Evolutionary conservation across 1,284 basidiomycete genomes (phyloP).

Genomic region (Porodaedalea pini): DNA sequence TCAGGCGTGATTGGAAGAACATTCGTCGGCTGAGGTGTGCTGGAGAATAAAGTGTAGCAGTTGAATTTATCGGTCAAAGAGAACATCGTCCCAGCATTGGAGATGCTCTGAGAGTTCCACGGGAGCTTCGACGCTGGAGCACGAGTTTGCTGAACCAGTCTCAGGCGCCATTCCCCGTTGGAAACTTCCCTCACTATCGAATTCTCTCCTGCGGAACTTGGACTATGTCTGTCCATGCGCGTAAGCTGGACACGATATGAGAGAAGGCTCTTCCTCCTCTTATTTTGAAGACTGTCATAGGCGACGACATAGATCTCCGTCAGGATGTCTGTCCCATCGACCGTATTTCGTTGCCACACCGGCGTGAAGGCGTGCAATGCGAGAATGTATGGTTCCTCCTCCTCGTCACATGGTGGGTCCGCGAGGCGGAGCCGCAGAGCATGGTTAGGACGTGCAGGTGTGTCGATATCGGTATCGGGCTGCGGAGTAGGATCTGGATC

Average conservation of each 20-base stretch:
- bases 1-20: not conserved
- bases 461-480: not conserved
- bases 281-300: not conserved
- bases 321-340: not conserved
- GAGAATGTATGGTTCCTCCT: slow-evolving; percentile 6
- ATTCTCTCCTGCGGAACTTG: not conserved
- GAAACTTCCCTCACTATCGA: not conserved
- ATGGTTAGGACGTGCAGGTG: not conserved
- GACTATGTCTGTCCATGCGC: not conserved
- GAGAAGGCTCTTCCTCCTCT: not conserved
- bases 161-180: slow-evolving; percentile 2
- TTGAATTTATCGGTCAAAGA: slow-evolving; percentile 6
- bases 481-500: not conserved
- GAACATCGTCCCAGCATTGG: slow-evolving; percentile 11
- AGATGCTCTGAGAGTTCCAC: slow-evolving; percentile 10
- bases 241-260: slow-evolving; percentile 12
- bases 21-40: not conserved
- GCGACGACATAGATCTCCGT: slow-evolving; percentile 8
- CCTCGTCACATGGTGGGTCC: not conserved
- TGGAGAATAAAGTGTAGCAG: slow-evolving; percentile 2
- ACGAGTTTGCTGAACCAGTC: not conserved
- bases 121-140: slow-evolving; percentile 5
- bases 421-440: not conserved
- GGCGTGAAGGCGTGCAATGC: slow-evolving; percentile 5
- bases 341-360: not conserved